Base-by-base conservation (phyloP, 441 rosid species). In the Aleurites moluccanus region DNA sequence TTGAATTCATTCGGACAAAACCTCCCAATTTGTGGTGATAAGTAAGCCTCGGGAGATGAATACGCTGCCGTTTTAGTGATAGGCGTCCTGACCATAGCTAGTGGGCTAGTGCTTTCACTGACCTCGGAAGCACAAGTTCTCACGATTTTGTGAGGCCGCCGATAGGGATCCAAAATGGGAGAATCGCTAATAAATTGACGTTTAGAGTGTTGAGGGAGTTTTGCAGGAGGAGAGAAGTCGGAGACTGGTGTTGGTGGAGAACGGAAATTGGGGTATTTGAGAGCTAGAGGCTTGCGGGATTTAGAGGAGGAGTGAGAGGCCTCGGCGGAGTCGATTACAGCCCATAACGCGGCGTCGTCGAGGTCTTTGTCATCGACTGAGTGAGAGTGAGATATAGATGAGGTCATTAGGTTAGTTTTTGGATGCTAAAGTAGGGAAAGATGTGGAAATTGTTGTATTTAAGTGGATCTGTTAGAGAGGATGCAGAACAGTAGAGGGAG, bases 261-360 rank as follows among this genome's bases (percentile, higher is more conserved):
- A n/a, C 78, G 89, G 85, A 67, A 77, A 57, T 83, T 86, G 10
- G 92, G 82, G 88, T 76, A 86, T 80, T 74, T 86, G 80, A 87
- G 72, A 40, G 90, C 83, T 63, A 89, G 86, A 21, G 90, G 85
- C 69, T 88, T 92, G 72, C 88, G 84, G 67, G 87, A 70, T 66
- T 83, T 88, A 75, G 87, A 84, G 85, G 83, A 77, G 65, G 90
- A 80, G 70, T 82, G 81, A 64, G 94, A 82, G 25, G 97, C 96
- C 64, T 90, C 94, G 55, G 97, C 94, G 44, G 96, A 89, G 85
- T 92, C 99, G 60, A 94, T 89, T 3, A 92, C 86, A 15, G 97
- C 98, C 99, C 99, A 92, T 49, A 94, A 73, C 60, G 94, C 88
- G 65, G 96, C 98, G 77, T 91, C 97, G 78, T 94, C 99, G 38